Conservation (phyloP, 2,329 filamentous ascomycete genomes). For the Cercospora berteroae region DNA sequence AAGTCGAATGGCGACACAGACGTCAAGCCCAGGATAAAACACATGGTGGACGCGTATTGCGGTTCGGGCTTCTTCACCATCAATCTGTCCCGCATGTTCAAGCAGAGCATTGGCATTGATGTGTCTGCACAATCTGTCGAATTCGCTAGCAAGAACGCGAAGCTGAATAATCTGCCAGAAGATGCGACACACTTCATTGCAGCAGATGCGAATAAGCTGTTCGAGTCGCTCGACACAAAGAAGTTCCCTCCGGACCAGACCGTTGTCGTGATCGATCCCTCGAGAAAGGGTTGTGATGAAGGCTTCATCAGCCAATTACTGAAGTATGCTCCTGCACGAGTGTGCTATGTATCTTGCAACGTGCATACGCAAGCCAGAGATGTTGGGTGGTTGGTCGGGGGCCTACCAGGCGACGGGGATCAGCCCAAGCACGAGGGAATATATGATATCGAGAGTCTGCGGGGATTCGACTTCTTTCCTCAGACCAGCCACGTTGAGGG, state of each 20-base stretch:
- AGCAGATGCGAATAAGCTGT: conserved; percentile 80
- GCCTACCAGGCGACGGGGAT: conserved; percentile 46
- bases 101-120: conserved; percentile 82
- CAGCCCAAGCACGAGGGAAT: conserved; percentile 34
- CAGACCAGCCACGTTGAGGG: conserved; percentile 72
- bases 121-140: conserved; percentile 75
- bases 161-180: conserved; percentile 66
- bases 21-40: conserved; percentile 58
- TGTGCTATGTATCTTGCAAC: conserved; percentile 96
- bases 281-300: conserved; percentile 88
- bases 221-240: conserved; percentile 60
- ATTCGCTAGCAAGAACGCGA: conserved; percentile 75
- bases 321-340: conserved; percentile 69
- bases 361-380: conserved; percentile 96
- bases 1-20: conserved; percentile 17
- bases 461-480: conserved; percentile 96
- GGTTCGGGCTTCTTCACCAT: conserved; percentile 97
- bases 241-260: conserved; percentile 75
- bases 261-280: conserved; percentile 93
- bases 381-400: conserved; percentile 80
- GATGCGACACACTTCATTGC: conserved; percentile 79
- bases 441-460: conserved; percentile 86
- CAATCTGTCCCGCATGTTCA: conserved; percentile 79
- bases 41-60: conserved; percentile 96
- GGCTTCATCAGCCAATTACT: conserved; percentile 80